Conservation (phyloP, 176 grass and related monocot species). For the Microstegium vimineum region DNA sequence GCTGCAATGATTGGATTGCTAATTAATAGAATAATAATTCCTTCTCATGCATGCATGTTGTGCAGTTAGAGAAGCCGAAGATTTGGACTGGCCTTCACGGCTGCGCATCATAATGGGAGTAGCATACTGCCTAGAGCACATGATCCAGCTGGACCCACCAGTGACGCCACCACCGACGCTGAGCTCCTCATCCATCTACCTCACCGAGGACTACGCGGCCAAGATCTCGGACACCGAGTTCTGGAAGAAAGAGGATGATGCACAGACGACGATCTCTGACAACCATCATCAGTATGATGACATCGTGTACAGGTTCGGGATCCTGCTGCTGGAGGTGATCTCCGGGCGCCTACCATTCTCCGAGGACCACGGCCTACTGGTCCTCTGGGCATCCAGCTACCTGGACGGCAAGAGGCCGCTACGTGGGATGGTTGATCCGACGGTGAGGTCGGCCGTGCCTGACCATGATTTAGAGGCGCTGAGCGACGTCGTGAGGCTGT, state of each 20-base stretch:
- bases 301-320: conserved; percentile 63
- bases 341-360: conserved; percentile 71
- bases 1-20: background rate
- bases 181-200: conserved; percentile 70
- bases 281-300: background rate
- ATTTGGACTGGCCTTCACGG: conserved; percentile 56
- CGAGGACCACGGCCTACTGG: conserved; percentile 65
- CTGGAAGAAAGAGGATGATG: conserved; percentile 27
- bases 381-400: conserved; percentile 87
- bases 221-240: conserved; percentile 67
- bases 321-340: conserved; percentile 79
- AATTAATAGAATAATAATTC: background rate
- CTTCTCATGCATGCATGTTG: background rate
- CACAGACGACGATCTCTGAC: background rate
- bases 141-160: conserved; percentile 47
- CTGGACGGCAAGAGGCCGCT: conserved; percentile 56
- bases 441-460: conserved; percentile 46
- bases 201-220: conserved; percentile 84
- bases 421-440: conserved; percentile 51
- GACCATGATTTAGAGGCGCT: conserved; percentile 29
- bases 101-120: conserved; percentile 75
- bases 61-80: conserved; percentile 79
- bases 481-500: conserved; percentile 50
- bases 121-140: conserved; percentile 70
- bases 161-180: conserved; percentile 37